Conservation (phyloP, 2,329 filamentous ascomycete species). For the Didymella arachidicola region DNA sequence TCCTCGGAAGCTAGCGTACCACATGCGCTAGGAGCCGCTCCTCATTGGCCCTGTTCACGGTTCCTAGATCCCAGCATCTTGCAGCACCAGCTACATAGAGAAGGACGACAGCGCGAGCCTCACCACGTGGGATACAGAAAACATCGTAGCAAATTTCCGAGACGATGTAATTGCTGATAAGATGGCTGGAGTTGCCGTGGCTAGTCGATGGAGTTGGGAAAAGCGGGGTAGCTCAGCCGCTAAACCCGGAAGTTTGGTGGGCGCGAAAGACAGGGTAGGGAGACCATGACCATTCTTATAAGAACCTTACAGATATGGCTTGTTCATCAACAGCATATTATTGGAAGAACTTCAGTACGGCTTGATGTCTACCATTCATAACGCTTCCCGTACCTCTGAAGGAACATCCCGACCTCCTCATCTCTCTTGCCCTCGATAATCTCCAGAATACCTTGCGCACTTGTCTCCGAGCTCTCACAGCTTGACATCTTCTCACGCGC, state of each 20-base stretch:
- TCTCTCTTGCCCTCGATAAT: conserved; percentile 45
- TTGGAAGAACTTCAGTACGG: neutral
- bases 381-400: conserved; percentile 31
- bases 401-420: conserved; percentile 36
- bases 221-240: conserved; percentile 17
- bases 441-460: conserved; percentile 42
- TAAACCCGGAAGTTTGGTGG: neutral
- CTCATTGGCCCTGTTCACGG: conserved; percentile 21
- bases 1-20: conserved; percentile 19
- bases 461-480: conserved; percentile 43
- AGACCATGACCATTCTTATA: neutral
- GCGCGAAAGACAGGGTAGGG: neutral
- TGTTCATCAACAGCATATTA: neutral
- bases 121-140: conserved; percentile 10
- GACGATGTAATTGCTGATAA: neutral
- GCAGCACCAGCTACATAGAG: neutral
- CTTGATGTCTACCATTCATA: conserved; percentile 32
- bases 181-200: neutral
- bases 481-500: conserved; percentile 20
- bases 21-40: conserved; percentile 22
- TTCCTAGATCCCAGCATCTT: conserved; percentile 2
- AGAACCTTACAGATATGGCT: neutral
- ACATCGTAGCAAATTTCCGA: conserved; percentile 5
- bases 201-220: neutral
- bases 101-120: conserved; percentile 3